Evolutionary conservation across 352 stramenopile genomes (phyloP), one percentile per base, ranked within the genome.

Genomic region (Globisporangium takayamanum): DNA sequence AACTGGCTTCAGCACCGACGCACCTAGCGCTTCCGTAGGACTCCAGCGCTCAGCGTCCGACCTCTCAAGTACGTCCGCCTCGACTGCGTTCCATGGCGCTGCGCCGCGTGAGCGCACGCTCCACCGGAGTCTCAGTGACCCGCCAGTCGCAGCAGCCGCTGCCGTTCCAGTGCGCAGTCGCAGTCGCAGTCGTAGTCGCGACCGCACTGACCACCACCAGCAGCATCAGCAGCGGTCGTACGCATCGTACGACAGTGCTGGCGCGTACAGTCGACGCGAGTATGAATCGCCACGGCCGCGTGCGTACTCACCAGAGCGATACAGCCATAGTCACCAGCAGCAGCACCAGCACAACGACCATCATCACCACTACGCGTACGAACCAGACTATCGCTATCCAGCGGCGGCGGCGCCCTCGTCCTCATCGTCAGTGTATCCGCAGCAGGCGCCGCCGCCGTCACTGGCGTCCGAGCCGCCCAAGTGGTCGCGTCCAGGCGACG

Each of bases 81-180:
- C 49, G n/a, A 25, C 20, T 28, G 37, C 57, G 30, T 55, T 53
- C 42, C 25, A 16, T 1, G 48, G 28, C 20, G 55, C 33, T 8
- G 22, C 22, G 4, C 16, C 57, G 25, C 49, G 18, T 3, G 44
- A 50, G 28, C 22, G 33, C 5, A 60, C 30, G 37, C 47, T 64
- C 5, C 60, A 7, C 63, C 71, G 62, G 58, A 58, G 50, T 14
- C 12, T 50, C 16, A 69, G 61, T 36, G 63, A 71, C 7, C 28
- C 47, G 58, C 45, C 51, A 14, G 47, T 42, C 4, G 41, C 41
- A 8, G 41, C 14, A 5, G 41, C 41, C 15, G 41, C 41, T 10
- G 18, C 41, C 2, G 41, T 4, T 6, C 15, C 41, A 18, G 41
- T 20, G 41, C 41, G 18, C 41, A 22, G 18, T 14, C 14, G 41